A percentile compares a stretch with the other conserved stretches of the same genome.
Conservation (phyloP, 2,329 filamentous ascomycete genomes). For the Arthrobotrys musiformis region DNA sequence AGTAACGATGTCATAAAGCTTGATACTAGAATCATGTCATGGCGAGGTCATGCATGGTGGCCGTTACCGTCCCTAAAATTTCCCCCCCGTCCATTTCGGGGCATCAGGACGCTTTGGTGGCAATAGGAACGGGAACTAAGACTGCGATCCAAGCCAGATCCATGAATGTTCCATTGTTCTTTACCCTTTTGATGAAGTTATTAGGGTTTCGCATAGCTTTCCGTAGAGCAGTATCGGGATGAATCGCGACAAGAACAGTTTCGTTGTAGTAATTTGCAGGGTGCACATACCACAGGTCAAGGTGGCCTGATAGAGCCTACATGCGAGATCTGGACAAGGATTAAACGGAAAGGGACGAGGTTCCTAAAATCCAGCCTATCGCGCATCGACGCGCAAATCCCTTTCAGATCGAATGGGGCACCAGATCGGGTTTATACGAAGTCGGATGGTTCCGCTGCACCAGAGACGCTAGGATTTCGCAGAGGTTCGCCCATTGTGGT, state of each 20-base stretch:
- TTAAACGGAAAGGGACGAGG: slow-evolving; percentile 18
- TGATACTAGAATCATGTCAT: slow-evolving; percentile 53
- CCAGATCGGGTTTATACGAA: slow-evolving; percentile 40
- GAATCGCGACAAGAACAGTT: slow-evolving; percentile 24
- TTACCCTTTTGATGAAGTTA: slow-evolving; percentile 22
- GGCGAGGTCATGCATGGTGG: slow-evolving; percentile 50
- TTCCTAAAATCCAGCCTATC: slow-evolving; percentile 21
- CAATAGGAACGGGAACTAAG: slow-evolving; percentile 12
- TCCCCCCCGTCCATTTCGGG: slow-evolving; percentile 22
- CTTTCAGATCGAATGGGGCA: slow-evolving; percentile 20
- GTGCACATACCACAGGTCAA: slow-evolving; percentile 26
- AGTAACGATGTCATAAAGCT: slow-evolving; percentile 38
- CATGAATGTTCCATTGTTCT: neutral
- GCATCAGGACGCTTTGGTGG: slow-evolving; percentile 12
- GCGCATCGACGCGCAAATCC: slow-evolving; percentile 25
- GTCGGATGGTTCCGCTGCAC: slow-evolving; percentile 51
- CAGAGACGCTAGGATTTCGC: slow-evolving; percentile 1
- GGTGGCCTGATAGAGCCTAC: slow-evolving; percentile 47
- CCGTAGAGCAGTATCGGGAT: slow-evolving; percentile 19
- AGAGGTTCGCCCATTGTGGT: slow-evolving; percentile 45
- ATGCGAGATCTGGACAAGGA: slow-evolving; percentile 52
- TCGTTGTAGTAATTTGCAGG: slow-evolving; percentile 23
- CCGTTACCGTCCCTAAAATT: slow-evolving; percentile 8
- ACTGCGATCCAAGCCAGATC: slow-evolving; percentile 9
- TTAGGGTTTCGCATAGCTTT: slow-evolving; percentile 26